phyloP scores from a whole-genome alignment of 2,329 filamentous ascomycete genomes.

The Scedosporium apiospermum region DNA sequence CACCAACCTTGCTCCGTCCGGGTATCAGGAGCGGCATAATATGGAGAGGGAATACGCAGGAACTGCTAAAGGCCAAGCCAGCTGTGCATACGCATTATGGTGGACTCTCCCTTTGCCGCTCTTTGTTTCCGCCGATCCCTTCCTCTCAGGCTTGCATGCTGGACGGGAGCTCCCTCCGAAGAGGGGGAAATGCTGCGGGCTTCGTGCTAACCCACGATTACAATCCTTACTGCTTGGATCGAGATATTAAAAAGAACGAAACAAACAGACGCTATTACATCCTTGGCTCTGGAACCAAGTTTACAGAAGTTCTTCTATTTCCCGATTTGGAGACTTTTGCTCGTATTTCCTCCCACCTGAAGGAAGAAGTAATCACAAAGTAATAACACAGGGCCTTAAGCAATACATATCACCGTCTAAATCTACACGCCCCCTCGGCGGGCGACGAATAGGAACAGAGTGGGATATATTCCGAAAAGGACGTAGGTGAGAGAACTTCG shows the following conservation, averaged over 20 bases:
- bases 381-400: background rate
- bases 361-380: background rate
- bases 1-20: background rate
- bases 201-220: background rate
- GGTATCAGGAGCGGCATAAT: background rate
- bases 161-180: background rate
- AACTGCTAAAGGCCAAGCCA: background rate
- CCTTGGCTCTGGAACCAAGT: background rate
- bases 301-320: background rate
- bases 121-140: background rate
- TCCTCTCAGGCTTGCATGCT: background rate
- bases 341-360: no score
- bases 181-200: background rate
- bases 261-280: background rate
- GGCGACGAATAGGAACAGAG: background rate
- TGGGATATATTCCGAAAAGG: background rate
- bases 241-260: background rate
- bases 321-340: background rate
- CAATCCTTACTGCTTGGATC: background rate
- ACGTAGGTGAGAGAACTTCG: background rate
- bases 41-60: background rate
- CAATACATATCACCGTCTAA: background rate
- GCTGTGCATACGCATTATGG: background rate
- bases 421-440: background rate
- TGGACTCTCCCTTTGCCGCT: background rate